These are phyloP conservation scores for Solanum boliviense DNA, from an alignment of 257 asterid species.

Conservation along the genomic window DNA sequence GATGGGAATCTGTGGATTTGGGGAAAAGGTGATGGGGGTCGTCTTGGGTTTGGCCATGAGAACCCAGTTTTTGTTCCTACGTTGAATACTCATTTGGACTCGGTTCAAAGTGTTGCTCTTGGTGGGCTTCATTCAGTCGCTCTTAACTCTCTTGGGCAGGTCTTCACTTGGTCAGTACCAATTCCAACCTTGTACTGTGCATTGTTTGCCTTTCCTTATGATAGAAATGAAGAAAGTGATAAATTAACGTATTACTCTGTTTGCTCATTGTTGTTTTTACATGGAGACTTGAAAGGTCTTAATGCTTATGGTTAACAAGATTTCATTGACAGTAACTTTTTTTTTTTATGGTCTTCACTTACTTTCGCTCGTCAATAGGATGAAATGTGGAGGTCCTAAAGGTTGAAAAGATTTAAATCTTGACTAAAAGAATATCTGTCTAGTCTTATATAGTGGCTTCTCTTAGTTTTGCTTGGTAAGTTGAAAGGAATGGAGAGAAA, in stretches of 20 bases:
- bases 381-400: not conserved
- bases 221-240: not conserved
- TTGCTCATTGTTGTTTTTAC: not conserved
- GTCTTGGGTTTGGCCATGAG: slow-evolving; percentile 87
- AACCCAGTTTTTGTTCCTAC: slow-evolving; percentile 63
- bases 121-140: slow-evolving; percentile 95
- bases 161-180: slow-evolving; percentile 75
- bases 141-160: slow-evolving; percentile 60
- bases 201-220: not conserved
- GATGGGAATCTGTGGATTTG: slow-evolving; percentile 73
- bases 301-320: not conserved
- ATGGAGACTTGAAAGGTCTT: not conserved
- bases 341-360: not conserved
- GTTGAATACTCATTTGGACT: slow-evolving; percentile 34
- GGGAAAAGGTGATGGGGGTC: slow-evolving; percentile 99
- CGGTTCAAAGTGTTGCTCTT: slow-evolving; percentile 46
- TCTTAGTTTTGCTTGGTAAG: not conserved
- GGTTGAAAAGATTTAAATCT: not conserved
- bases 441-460: not conserved
- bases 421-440: not conserved
- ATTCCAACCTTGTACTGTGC: not conserved
- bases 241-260: not conserved
- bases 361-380: not conserved
- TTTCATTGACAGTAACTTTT: not conserved
- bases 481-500: not conserved